Percentiles rank a stretch among this genome's conserved stretches.
phyloP scores from a whole-genome alignment of 257 asterid genomes.

The Handroanthus guayacan region DNA sequence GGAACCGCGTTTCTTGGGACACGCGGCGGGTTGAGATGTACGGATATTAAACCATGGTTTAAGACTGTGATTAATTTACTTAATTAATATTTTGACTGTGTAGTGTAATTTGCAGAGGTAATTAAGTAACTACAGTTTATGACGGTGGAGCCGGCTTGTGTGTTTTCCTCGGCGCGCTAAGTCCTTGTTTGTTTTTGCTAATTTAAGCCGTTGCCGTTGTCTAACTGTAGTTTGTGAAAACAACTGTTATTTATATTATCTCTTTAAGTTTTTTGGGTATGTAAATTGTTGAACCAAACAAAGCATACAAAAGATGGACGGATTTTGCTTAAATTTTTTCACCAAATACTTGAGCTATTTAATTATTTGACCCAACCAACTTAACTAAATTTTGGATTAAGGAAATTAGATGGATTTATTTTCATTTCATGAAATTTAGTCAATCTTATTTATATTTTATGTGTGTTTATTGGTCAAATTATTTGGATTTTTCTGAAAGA shows the following conservation, averaged over 20 bases:
- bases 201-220: background rate
- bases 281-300: too few relatives aligned
- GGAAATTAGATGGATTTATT: background rate
- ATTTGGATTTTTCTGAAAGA: too few relatives aligned
- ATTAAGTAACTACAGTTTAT: constrained; percentile 14
- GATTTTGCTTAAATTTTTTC: too few relatives aligned
- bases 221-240: background rate
- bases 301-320: too few relatives aligned
- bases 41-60: constrained; percentile 55
- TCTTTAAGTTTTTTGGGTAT: too few relatives aligned
- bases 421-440: background rate
- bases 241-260: background rate
- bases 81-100: constrained; percentile 19
- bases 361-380: too few relatives aligned
- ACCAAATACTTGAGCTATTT: too few relatives aligned
- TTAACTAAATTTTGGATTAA: background rate
- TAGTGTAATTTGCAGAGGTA: constrained; percentile 24
- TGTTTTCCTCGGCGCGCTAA: background rate
- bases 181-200: background rate
- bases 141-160: constrained; percentile 38
- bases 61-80: constrained; percentile 9
- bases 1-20: constrained; percentile 80
- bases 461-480: background rate
- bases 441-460: background rate
- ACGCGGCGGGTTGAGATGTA: constrained; percentile 67